These are phyloP conservation scores for Penicillium aurantiogriseum DNA, from an alignment of 2,329 filamentous ascomycete genomes.

Conservation along the genomic window DNA sequence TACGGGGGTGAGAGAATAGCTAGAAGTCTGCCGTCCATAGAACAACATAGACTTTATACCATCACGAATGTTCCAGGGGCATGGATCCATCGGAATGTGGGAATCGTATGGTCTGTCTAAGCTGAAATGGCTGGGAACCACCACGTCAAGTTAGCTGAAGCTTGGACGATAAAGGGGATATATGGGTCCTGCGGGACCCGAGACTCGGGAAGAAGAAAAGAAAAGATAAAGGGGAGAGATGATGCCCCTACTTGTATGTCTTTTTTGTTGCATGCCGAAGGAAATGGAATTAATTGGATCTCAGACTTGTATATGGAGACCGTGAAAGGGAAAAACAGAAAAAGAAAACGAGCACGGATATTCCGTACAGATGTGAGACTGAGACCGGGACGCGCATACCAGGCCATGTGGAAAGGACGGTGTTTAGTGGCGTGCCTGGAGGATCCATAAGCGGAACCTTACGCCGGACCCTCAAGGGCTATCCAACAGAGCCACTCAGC, in stretches of 20 bases:
- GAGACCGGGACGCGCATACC: slow-evolving; percentile 15
- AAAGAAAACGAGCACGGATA: slow-evolving; percentile 16
- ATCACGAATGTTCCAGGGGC: slow-evolving; percentile 1
- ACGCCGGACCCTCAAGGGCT: no score
- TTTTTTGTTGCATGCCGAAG: neutral
- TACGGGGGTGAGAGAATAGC: slow-evolving; percentile 6
- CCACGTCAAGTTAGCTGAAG: slow-evolving; percentile 6
- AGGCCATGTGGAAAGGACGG: slow-evolving; percentile 26
- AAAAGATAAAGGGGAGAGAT: neutral
- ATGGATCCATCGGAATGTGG: slow-evolving; percentile 13
- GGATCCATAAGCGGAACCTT: neutral
- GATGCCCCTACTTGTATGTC: neutral
- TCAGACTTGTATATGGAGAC: neutral
- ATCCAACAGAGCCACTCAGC: slow-evolving; percentile 24
- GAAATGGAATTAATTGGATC: neutral
- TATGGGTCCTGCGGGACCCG: slow-evolving; percentile 8
- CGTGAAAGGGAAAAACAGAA: slow-evolving; percentile 3
- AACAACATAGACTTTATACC: neutral
- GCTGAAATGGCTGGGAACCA: slow-evolving; percentile 7
- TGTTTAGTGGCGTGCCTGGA: slow-evolving; percentile 25
- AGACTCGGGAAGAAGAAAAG: neutral
- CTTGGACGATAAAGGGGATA: slow-evolving; percentile 2
- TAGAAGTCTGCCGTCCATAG: slow-evolving; percentile 1
- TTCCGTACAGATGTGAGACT: slow-evolving; percentile 2
- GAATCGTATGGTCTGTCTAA: slow-evolving; percentile 18